Percentiles rank a stretch among this genome's conserved stretches.
phyloP scores from a whole-genome alignment of 345 rosid species.

The Murraya paniculata region DNA sequence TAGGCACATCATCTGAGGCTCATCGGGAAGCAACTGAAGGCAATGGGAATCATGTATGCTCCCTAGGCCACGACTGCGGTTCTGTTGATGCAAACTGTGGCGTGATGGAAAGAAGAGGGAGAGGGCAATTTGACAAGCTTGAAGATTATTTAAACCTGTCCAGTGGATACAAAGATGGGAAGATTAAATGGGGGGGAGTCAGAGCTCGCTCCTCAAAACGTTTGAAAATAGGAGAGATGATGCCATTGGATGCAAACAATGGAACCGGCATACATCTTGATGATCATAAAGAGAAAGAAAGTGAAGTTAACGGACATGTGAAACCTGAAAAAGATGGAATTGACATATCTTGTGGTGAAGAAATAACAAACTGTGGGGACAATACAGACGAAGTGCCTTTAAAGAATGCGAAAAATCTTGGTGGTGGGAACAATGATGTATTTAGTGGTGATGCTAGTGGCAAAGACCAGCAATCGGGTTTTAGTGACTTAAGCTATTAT shows the following conservation, averaged over 20 bases:
- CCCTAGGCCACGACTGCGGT: slow-evolving; percentile 25
- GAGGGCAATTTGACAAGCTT: slow-evolving; percentile 23
- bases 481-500: slow-evolving; percentile 15
- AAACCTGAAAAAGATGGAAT: slow-evolving; percentile 30
- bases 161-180: slow-evolving; percentile 45
- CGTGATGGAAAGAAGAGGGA: slow-evolving; percentile 20
- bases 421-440: slow-evolving; percentile 21
- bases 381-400: slow-evolving; percentile 21
- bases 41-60: slow-evolving; percentile 27
- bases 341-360: slow-evolving; percentile 19
- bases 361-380: slow-evolving; percentile 16
- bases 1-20: slow-evolving; percentile 48
- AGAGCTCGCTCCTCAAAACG: slow-evolving; percentile 79
- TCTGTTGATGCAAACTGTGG: slow-evolving; percentile 21
- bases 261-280: slow-evolving; percentile 23
- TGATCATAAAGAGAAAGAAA: slow-evolving; percentile 30
- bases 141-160: slow-evolving; percentile 37
- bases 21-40: slow-evolving; percentile 26
- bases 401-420: slow-evolving; percentile 21
- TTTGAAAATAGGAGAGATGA: slow-evolving; percentile 50
- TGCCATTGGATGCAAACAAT: slow-evolving; percentile 30
- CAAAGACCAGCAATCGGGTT: slow-evolving; percentile 23
- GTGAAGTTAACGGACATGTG: slow-evolving; percentile 28
- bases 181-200: slow-evolving; percentile 84
- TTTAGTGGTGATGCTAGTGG: slow-evolving; percentile 33